Percentiles rank a stretch among this genome's conserved stretches.
phyloP scores from a whole-genome alignment of 768 basidiomycete species.

The Leccinum imitatum region DNA sequence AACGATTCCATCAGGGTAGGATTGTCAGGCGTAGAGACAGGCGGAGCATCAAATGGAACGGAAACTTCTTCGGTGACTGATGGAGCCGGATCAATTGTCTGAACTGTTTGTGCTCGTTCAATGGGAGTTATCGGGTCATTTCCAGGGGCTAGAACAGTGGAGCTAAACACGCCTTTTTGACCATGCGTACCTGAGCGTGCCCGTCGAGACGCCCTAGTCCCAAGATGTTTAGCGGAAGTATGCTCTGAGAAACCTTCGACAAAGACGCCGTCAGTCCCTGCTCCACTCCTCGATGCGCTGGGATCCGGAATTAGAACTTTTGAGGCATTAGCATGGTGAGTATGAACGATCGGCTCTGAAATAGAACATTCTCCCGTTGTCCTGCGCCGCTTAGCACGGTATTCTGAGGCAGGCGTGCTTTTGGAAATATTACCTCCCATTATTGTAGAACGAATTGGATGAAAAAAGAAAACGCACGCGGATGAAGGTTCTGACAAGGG shows the following conservation, averaged over 20 bases:
- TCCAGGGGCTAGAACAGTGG: conserved; percentile 9
- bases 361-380: background rate
- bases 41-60: background rate
- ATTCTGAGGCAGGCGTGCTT: background rate
- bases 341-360: background rate
- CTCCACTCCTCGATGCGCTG: conserved; percentile 1
- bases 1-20: background rate
- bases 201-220: background rate
- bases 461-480: conserved; percentile 17
- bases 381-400: conserved; percentile 9
- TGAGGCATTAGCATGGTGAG: background rate
- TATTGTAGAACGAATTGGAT: background rate
- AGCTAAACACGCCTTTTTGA: conserved; percentile 10
- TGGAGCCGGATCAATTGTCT: conserved; percentile 5
- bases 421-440: background rate
- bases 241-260: background rate
- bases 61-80: background rate
- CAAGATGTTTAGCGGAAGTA: background rate
- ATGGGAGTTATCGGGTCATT: background rate
- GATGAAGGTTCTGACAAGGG: background rate
- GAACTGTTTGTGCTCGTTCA: background rate
- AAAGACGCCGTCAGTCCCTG: conserved; percentile 4
- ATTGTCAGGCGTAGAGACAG: background rate
- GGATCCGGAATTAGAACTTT: background rate
- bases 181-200: background rate